A percentile compares a stretch with the other conserved stretches of the same genome.
Conservation (phyloP, 305 asterid species). For the Plantago lanceolata region DNA sequence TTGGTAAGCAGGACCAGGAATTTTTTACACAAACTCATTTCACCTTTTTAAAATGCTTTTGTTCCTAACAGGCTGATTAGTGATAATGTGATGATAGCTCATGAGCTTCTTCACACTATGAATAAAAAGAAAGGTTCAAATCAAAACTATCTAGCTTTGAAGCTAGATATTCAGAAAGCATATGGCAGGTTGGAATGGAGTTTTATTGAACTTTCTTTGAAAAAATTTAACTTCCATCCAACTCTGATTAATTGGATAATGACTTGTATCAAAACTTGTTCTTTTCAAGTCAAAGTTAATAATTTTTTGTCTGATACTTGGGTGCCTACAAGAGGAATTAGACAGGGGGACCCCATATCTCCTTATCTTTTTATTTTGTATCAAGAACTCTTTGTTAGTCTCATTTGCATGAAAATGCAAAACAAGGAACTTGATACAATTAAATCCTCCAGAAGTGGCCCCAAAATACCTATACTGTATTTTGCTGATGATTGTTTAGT, state of each 20-base stretch:
- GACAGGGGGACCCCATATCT: not conserved
- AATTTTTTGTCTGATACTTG: not conserved
- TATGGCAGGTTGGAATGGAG: no score
- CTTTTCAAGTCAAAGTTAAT: not conserved
- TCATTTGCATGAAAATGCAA: no score
- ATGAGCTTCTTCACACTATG: not conserved
- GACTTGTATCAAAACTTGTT: not conserved
- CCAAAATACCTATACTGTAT: no score
- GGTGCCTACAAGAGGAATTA: not conserved
- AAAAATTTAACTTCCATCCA: not conserved
- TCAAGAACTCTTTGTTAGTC: no score
- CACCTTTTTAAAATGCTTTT: not conserved
- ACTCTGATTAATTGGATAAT: not conserved
- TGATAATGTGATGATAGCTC: not conserved
- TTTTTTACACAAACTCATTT: not conserved
- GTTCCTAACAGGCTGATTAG: not conserved
- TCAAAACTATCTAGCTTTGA: not conserved
- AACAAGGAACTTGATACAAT: no score
- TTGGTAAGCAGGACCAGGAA: not conserved
- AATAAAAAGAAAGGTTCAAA: not conserved
- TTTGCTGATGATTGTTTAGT: no score
- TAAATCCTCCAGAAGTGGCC: no score
- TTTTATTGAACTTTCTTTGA: not conserved
- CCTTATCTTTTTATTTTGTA: not conserved
- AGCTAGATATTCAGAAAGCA: not conserved